Evolutionary conservation across 2,329 filamentous ascomycete species (phyloP), one percentile per base, ranked within the genome.

Genomic region (Penicillium sclerotigenum): DNA sequence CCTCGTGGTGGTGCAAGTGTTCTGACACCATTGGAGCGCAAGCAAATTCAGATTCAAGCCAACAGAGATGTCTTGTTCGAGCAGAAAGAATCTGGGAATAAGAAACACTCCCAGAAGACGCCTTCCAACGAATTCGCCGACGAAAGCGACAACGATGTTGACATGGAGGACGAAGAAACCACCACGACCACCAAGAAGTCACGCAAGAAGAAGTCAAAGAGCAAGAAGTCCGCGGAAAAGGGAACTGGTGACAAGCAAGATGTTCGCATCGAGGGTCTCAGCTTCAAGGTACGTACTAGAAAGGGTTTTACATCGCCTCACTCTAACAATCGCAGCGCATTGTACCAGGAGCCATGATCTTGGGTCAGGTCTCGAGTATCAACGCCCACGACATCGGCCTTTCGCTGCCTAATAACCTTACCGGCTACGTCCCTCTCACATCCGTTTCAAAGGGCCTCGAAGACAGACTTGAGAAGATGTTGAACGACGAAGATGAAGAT

Each of bases 41-140:
- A 96, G 77, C 91, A 97, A 75, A 97, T 99, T 60, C 88, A 94
- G 68, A 87, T 95, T 56, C 89, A 97, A 75, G 94, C 94, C 43
- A 94, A 89, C 70, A 87, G 88, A 66, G 94, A 99, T 79, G 94
- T 92, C 38, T 79, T 95, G 37, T 94, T 93, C 71, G 94, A 97
- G 75, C 87, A 95, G 66, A 83, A 87, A 64, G 48, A 41, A 51
- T 33, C 16, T 34, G 84, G 83, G 46, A 76, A 79, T 48, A 80
- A 81, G 54, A 75, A 77, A 41, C 70, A 75, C 28, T 79, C 82
- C 59, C 79, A 63, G 56, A 61, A 64, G 67, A 41, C 50, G 22
- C 47, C 53, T 33, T 49, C 75, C 68, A 65, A 84, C 82, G 72
- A 87, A 83, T 77, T 81, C 76, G 72, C 83, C 83, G 75, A 81